Conservation (phyloP, 176 grass and related monocot genomes). For the Ananas comosus region DNA sequence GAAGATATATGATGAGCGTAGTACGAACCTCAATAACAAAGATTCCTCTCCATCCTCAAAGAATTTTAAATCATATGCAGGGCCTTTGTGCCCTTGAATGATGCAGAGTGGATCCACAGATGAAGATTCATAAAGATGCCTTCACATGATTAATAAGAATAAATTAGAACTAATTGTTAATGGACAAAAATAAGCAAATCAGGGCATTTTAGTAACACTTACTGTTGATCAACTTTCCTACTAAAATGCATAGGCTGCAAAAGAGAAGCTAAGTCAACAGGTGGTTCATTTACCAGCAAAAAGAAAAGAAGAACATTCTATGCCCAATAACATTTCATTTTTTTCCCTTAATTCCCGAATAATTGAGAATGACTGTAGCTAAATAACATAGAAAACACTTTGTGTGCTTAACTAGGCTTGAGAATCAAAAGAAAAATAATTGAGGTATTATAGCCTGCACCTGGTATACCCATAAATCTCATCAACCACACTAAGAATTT, state of each 20-base stretch:
- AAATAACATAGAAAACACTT: no score
- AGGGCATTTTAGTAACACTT: not conserved
- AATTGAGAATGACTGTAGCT: no score
- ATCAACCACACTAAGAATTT: no score
- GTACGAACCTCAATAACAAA: slow-evolving; percentile 61
- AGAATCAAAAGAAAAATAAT: not conserved
- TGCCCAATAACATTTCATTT: not conserved
- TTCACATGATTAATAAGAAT: not conserved
- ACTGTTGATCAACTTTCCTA: slow-evolving; percentile 5
- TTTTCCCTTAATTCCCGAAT: not conserved
- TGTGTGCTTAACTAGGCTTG: no score
- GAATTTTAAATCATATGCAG: slow-evolving; percentile 70
- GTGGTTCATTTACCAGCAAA: not conserved
- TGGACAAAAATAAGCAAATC: not conserved
- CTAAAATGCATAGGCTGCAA: slow-evolving; percentile 5
- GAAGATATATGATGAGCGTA: not conserved
- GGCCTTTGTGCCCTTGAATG: slow-evolving; percentile 66
- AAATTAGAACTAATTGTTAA: not conserved
- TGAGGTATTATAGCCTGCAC: not conserved
- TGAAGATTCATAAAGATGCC: not conserved
- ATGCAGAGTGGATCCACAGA: slow-evolving; percentile 44
- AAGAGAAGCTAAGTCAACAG: not conserved
- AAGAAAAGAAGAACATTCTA: not conserved
- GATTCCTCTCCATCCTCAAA: slow-evolving; percentile 35
- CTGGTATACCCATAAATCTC: no score